phyloP scores from a whole-genome alignment of 768 basidiomycete species.

The Nevesoporus exiguus region DNA sequence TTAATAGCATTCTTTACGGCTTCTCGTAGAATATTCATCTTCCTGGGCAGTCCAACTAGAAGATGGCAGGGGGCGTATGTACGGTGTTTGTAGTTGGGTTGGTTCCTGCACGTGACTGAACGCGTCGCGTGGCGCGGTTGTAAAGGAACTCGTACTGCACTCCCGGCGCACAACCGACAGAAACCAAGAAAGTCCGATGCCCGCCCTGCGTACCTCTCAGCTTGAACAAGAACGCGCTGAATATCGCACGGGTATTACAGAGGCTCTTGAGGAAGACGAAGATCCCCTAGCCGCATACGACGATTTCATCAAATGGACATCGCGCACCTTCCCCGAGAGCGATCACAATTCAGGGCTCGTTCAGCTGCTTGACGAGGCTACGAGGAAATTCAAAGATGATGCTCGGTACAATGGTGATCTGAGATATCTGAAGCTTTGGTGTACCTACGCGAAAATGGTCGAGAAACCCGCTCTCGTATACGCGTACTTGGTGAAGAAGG shows the following conservation, averaged over 20 bases:
- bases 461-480: conserved; percentile 70
- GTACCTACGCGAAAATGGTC: conserved; percentile 76
- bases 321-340: conserved; percentile 71
- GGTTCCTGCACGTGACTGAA: conserved; percentile 23
- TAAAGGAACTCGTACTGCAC: conserved; percentile 8
- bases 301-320: conserved; percentile 87
- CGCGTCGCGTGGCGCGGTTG: conserved; percentile 29
- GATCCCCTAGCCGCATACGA: conserved; percentile 86
- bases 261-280: conserved; percentile 66
- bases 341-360: conserved; percentile 69
- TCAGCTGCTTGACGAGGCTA: conserved; percentile 81
- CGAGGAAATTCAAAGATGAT: conserved; percentile 78
- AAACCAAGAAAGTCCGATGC: conserved; percentile 19
- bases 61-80: too few species aligned
- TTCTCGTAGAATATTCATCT: too few species aligned
- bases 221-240: conserved; percentile 31
- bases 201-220: conserved; percentile 23
- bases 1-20: not conserved
- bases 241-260: conserved; percentile 40
- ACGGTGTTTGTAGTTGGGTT: too few species aligned
- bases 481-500: conserved; percentile 65
- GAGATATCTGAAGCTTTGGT: conserved; percentile 91
- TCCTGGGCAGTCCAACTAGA: too few species aligned
- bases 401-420: conserved; percentile 82
- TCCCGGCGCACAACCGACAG: not conserved